Conservation (phyloP, 1,284 basidiomycete species). For the Fistulinella staudtii region DNA sequence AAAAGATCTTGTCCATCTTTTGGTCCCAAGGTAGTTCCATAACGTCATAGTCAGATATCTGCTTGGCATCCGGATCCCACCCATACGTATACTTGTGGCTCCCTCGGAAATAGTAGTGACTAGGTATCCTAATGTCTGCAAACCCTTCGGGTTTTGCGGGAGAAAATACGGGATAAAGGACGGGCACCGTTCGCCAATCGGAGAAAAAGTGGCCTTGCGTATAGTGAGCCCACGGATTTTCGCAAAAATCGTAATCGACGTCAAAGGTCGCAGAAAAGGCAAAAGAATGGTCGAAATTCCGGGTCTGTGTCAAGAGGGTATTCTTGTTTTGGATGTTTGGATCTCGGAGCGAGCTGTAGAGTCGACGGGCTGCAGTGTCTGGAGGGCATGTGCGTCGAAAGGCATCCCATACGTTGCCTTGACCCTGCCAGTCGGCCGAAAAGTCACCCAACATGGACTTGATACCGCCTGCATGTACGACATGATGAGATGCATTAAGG, state of each 20-base stretch:
- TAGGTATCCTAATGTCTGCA: constrained; percentile 87
- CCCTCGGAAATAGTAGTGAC: constrained; percentile 89
- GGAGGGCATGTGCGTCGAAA: constrained; percentile 90
- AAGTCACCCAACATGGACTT: constrained; percentile 67
- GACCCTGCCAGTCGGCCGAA: constrained; percentile 76
- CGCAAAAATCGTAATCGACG: constrained; percentile 72
- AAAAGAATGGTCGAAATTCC: constrained; percentile 49
- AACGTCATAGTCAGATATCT: constrained; percentile 49
- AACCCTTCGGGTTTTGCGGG: constrained; percentile 84
- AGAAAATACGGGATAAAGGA: constrained; percentile 86
- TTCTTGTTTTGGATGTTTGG: constrained; percentile 17
- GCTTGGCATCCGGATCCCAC: constrained; percentile 75
- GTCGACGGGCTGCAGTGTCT: constrained; percentile 69
- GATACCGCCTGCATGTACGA: constrained; percentile 46
- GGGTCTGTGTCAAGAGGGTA: constrained; percentile 8
- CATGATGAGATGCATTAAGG: not conserved
- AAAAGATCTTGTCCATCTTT: constrained; percentile 72
- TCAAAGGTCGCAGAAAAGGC: constrained; percentile 58
- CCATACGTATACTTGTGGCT: constrained; percentile 85
- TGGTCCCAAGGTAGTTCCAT: constrained; percentile 83
- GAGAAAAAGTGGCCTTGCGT: constrained; percentile 93
- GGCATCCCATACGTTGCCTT: constrained; percentile 88
- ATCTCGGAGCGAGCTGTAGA: constrained; percentile 69
- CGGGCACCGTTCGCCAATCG: constrained; percentile 85
- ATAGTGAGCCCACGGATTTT: constrained; percentile 76